Base-by-base conservation (phyloP, 2,329 filamentous ascomycete species). In the Neonectria magnoliae region DNA sequence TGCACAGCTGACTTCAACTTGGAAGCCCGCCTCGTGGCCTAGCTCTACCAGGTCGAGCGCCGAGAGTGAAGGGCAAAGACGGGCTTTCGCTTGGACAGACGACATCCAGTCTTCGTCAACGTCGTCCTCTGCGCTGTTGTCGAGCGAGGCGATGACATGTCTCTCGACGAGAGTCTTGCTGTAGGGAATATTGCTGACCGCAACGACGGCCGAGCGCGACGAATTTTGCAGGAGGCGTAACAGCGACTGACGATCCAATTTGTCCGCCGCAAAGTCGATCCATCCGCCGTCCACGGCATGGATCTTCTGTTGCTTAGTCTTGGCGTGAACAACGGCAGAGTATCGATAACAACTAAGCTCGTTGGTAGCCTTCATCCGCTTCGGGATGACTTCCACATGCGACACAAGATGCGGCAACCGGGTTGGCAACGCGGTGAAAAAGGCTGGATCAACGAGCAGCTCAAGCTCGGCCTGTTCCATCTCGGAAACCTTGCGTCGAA, bases 1-100 rank as follows among this genome's bases (percentile, higher is more conserved):
- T 0, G 84, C 85, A 66, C 83, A 84, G 57, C 79, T 78, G 4
- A 79, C 68, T 22, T 85, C 80, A n/a, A 85, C 83, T 20, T 80
- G 73, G 64, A 82, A 86, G 20, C 83, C 83, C 16, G 78, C 71
- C n/a, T 69, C 67, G 27, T 76, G 6, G 4, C 70, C 72, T 1
- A 79, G 31, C 3, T 69, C 57, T 1, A 57, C 65, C 8, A 76
- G 51, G 3, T 74, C 73, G 3, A 61, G 10, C 0, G 68, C 62
- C 1, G 66, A 68, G 1, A 68, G 60, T 0, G 66, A 69, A 5
- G 60, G 41, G n/a, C 33, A 57, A 1, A 29, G 18, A 25, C 65
- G 4, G 6, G 68, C 63, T 1, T 42, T 59, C 9, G 52, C 5
- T 9, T 54, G 63, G 6, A 51, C 22, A 1, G 33, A n/a, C 5